Conservation (phyloP, 2,329 filamentous ascomycete genomes). For the Pyrenophora tritici-repentis region DNA sequence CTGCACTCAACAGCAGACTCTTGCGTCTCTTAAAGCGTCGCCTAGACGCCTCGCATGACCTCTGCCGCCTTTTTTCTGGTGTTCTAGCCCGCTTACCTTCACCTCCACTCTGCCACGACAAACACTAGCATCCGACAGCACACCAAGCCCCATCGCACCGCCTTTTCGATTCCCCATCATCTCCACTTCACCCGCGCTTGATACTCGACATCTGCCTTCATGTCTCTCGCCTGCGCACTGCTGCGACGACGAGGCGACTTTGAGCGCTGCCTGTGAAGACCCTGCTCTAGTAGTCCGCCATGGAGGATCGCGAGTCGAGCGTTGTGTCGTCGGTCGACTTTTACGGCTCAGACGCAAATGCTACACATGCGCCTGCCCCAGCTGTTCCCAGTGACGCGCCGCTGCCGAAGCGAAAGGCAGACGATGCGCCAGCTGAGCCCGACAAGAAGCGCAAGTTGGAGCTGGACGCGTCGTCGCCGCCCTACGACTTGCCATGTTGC, state of each 20-base stretch:
- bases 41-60: conserved; percentile 3
- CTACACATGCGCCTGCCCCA: conserved; percentile 7
- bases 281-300: conserved; percentile 23
- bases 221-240: conserved; percentile 35
- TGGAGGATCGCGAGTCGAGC: conserved; percentile 43
- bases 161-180: conserved; percentile 6
- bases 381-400: conserved; percentile 19
- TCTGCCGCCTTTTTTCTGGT: not conserved
- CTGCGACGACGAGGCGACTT: conserved; percentile 34
- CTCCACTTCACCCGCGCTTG: conserved; percentile 7
- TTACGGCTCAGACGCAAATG: conserved; percentile 37
- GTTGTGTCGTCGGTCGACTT: conserved; percentile 45
- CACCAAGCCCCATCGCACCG: conserved; percentile 10
- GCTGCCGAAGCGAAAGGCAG: conserved; percentile 45
- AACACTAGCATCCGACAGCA: conserved; percentile 13
- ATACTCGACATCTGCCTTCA: conserved; percentile 18
- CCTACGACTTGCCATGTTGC: conserved; percentile 28
- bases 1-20: conserved; percentile 5
- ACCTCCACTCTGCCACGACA: conserved; percentile 16
- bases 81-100: conserved; percentile 8
- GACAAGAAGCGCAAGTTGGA: conserved; percentile 44
- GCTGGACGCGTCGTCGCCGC: conserved; percentile 23
- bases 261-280: conserved; percentile 35
- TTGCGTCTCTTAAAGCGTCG: conserved; percentile 3
- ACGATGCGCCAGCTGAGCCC: conserved; percentile 23